Percentiles rank a stretch among this genome's conserved stretches.
Conservation (phyloP, 2,329 filamentous ascomycete species). For the Daldinia eschscholtzii region DNA sequence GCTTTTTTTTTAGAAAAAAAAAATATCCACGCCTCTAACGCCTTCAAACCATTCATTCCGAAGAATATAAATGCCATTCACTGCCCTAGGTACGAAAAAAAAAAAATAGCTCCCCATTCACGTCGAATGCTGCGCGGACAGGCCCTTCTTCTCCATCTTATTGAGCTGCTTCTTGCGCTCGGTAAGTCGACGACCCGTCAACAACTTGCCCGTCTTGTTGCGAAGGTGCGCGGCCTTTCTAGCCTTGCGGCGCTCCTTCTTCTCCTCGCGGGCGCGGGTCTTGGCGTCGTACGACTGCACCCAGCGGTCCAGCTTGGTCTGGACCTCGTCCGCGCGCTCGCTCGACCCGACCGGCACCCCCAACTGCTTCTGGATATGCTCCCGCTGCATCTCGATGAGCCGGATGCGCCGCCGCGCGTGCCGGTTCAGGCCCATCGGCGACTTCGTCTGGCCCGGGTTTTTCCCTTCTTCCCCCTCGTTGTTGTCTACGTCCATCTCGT, state of each 20-base stretch:
- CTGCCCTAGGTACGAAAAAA: not conserved
- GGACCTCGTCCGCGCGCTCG: conserved; percentile 45
- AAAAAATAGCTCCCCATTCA: not conserved
- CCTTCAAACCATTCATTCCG: not conserved
- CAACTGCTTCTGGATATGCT: conserved; percentile 45
- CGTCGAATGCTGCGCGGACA: not conserved
- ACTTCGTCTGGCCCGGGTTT: conserved; percentile 15
- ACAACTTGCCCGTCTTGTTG: not conserved
- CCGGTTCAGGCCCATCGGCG: conserved; percentile 46
- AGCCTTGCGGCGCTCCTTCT: conserved; percentile 38
- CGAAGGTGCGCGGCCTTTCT: conserved; percentile 33
- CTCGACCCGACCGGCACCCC: conserved; percentile 45
- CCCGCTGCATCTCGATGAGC: conserved; percentile 49
- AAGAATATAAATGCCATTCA: not conserved
- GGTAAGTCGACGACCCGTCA: not conserved
- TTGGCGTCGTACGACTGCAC: conserved; percentile 38
- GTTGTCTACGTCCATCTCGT: not conserved
- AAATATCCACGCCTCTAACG: not conserved
- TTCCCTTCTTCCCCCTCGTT: not conserved
- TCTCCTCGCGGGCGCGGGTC: conserved; percentile 33
- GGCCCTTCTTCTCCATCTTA: not conserved
- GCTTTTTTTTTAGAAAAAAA: not conserved
- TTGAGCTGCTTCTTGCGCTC: conserved; percentile 1
- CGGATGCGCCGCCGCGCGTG: conserved; percentile 47
- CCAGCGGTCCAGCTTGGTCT: conserved; percentile 46